Evolutionary conservation across 495 filamentous ascomycete genomes (phyloP).

Genomic region (Chaetomidium leptoderma): DNA sequence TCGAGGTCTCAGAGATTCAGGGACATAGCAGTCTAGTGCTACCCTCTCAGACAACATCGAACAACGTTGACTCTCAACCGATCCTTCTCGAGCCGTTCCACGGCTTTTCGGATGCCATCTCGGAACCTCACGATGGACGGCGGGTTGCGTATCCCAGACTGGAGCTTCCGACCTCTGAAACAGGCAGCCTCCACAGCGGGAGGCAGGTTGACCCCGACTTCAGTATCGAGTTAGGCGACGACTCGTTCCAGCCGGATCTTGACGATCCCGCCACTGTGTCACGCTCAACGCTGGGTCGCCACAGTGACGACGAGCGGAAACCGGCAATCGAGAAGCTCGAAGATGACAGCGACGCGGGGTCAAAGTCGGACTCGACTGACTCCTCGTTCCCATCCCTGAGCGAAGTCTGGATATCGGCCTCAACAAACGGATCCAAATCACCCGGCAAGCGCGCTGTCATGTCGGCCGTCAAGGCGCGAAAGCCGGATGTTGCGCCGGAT

Average conservation of each 20-base stretch:
- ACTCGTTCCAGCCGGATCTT: conserved; percentile 21
- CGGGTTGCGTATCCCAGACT: conserved; percentile 19
- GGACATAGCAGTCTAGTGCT: background rate
- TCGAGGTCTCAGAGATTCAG: background rate
- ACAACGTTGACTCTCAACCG: conserved; percentile 25
- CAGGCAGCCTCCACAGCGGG: conserved; percentile 35
- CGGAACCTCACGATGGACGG: conserved; percentile 4
- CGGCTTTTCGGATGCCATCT: conserved; percentile 26
- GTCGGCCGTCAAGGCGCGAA: conserved; percentile 22
- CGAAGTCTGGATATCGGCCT: conserved; percentile 34
- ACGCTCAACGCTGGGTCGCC: background rate
- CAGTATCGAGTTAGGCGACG: conserved; percentile 26
- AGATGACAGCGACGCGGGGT: background rate
- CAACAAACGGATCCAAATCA: conserved; percentile 25
- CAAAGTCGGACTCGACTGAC: conserved; percentile 21
- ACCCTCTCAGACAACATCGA: conserved; percentile 5
- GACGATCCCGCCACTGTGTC: conserved; percentile 11
- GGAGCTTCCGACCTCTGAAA: conserved; percentile 27
- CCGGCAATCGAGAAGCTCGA: background rate
- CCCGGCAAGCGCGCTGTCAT: conserved; percentile 19
- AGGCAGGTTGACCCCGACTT: conserved; percentile 38
- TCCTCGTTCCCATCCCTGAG: conserved; percentile 37
- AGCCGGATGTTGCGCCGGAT: conserved; percentile 20
- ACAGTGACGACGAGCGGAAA: conserved; percentile 12
- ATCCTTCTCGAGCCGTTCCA: conserved; percentile 28